These are phyloP conservation scores for Haplosporangium sp. DNA, from an alignment of 371 early-diverging fungal genomes.

Conservation along the genomic window DNA sequence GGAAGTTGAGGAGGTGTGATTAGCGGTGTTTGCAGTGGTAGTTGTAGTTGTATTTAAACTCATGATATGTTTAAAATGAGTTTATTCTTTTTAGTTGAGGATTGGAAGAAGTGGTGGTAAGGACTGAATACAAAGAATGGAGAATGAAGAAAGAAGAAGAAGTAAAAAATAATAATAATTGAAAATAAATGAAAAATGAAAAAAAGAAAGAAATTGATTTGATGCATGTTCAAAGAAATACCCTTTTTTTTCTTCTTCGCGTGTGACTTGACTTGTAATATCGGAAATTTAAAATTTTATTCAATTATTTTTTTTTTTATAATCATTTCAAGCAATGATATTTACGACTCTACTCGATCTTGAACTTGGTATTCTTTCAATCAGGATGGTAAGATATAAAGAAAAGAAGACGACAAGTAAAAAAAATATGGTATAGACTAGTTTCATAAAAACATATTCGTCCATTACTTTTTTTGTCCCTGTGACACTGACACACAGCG, in stretches of 20 bases:
- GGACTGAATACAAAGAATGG: not conserved
- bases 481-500: not conserved
- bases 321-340: too few species aligned
- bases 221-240: not conserved
- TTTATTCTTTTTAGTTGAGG: not conserved
- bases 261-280: too few species aligned
- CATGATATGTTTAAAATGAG: constrained; percentile 5
- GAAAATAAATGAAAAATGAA: too few species aligned
- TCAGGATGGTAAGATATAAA: too few species aligned
- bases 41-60: constrained; percentile 4
- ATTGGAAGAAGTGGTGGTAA: not conserved
- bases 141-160: not conserved
- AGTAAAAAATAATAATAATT: not conserved
- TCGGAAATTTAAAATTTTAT: too few species aligned
- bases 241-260: too few species aligned
- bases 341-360: too few species aligned
- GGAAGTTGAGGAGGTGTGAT: not conserved
- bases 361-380: too few species aligned
- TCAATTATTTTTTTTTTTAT: too few species aligned
- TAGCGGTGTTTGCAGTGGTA: not conserved
- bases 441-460: too few species aligned
- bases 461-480: not conserved
- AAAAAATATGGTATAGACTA: not conserved
- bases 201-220: too few species aligned
- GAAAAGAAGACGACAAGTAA: not conserved